These are phyloP conservation scores for Monosporascus cannonballus DNA, from an alignment of 2,329 filamentous ascomycete genomes.

Conservation along the genomic window DNA sequence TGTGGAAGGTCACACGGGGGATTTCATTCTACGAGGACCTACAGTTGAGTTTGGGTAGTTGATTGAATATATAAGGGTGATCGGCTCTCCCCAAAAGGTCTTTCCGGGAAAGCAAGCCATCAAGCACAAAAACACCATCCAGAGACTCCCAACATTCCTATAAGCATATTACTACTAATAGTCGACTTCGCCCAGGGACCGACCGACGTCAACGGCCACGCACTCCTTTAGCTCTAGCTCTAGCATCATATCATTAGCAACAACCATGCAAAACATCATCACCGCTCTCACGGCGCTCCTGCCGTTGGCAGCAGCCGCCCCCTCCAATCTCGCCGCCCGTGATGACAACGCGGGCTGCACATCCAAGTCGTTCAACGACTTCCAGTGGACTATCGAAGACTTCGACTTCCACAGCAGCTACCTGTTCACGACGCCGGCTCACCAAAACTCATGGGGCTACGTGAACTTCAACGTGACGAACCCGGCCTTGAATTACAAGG, in stretches of 20 bases:
- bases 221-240: background rate
- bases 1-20: background rate
- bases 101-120: no score
- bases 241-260: slow-evolving; percentile 1
- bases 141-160: no score
- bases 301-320: slow-evolving; percentile 20
- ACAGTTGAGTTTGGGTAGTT: no score
- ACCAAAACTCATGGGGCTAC: slow-evolving; percentile 42
- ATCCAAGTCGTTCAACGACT: slow-evolving; percentile 24
- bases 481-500: slow-evolving; percentile 32
- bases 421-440: slow-evolving; percentile 43
- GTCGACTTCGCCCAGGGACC: no score
- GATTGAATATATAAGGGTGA: no score
- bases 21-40: background rate
- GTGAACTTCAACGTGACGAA: slow-evolving; percentile 45
- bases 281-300: slow-evolving; percentile 18
- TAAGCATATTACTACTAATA: no score
- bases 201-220: no score
- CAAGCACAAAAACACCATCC: no score
- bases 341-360: slow-evolving; percentile 26
- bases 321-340: slow-evolving; percentile 12
- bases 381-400: slow-evolving; percentile 35
- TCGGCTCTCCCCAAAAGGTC: no score
- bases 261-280: slow-evolving; percentile 21
- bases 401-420: slow-evolving; percentile 45